Percentiles rank a stretch among this genome's conserved stretches.
Evolutionary conservation across 1,284 basidiomycete genomes (phyloP).

Genomic region (Takashimella tepidaria): DNA sequence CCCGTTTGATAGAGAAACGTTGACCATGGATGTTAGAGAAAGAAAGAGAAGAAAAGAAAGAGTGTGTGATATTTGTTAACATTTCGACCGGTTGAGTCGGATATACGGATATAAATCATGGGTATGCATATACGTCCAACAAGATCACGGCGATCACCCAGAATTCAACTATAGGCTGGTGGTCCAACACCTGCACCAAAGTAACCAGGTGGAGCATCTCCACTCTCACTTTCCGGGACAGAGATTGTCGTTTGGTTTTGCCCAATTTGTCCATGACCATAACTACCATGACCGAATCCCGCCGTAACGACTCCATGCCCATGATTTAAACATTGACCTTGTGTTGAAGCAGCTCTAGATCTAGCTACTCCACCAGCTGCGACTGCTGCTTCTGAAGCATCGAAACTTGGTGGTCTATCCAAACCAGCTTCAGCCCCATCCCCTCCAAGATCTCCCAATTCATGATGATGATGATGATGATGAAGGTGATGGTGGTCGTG

Average conservation of each 20-base stretch:
- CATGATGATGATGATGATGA: too few species aligned
- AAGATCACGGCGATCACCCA: too few species aligned
- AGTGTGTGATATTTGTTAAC: too few species aligned
- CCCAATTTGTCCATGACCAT: too few species aligned
- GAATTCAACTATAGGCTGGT: slow-evolving; percentile 33
- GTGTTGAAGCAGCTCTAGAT: background rate
- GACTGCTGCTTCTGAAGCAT: slow-evolving; percentile 43
- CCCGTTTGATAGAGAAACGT: too few species aligned
- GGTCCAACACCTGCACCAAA: slow-evolving; percentile 26
- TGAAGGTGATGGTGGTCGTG: too few species aligned
- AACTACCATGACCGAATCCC: background rate
- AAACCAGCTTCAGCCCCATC: background rate
- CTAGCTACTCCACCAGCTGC: slow-evolving; percentile 20
- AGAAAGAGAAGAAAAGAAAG: too few species aligned
- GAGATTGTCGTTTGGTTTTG: background rate
- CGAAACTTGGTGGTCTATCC: slow-evolving; percentile 39
- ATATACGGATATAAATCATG: too few species aligned
- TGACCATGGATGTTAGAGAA: too few species aligned
- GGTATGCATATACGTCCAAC: too few species aligned
- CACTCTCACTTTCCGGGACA: slow-evolving; percentile 2
- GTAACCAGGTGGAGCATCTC: slow-evolving; percentile 33
- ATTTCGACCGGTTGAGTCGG: too few species aligned
- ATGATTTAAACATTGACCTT: slow-evolving; percentile 6
- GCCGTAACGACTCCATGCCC: background rate
- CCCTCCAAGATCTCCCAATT: too few species aligned